phyloP scores from a whole-genome alignment of 306 rosid genomes.

The Fragaria ananassa region DNA sequence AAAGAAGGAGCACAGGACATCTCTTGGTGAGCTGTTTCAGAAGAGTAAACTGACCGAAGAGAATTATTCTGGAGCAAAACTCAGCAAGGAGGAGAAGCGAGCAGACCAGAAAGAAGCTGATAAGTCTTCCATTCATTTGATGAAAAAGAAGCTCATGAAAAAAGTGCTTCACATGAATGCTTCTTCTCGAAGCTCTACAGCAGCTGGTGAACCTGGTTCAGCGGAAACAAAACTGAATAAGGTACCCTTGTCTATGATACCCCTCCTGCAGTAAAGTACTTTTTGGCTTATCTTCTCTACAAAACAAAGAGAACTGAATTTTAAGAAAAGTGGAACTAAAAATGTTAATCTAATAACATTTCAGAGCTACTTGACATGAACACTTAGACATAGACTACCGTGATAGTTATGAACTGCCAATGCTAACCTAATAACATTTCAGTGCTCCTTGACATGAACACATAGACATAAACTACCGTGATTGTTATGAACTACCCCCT shows the following conservation, averaged over 20 bases:
- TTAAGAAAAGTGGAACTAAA: not conserved
- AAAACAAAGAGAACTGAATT: not conserved
- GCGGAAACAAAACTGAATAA: slow-evolving; percentile 72
- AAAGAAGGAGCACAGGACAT: slow-evolving; percentile 76
- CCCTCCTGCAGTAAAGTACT: not conserved
- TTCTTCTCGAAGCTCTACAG: slow-evolving; percentile 49
- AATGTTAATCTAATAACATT: not conserved
- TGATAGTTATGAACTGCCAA: not conserved
- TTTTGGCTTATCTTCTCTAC: not conserved
- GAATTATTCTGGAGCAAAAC: slow-evolving; percentile 38
- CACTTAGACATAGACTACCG: not conserved
- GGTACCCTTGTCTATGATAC: slow-evolving; percentile 36
- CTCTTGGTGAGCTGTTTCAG: slow-evolving; percentile 85
- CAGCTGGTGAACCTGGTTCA: slow-evolving; percentile 51
- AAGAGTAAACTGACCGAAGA: slow-evolving; percentile 65
- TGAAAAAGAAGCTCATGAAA: slow-evolving; percentile 71
- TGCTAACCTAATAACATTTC: not conserved
- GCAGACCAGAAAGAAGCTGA: slow-evolving; percentile 50
- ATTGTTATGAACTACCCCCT: not conserved
- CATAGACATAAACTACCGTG: not conserved
- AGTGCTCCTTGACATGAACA: not conserved
- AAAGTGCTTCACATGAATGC: slow-evolving; percentile 46
- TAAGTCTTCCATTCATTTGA: slow-evolving; percentile 58
- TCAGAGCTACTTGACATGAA: not conserved
- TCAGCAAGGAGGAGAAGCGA: slow-evolving; percentile 50